Evolutionary conservation across 2,329 filamentous ascomycete genomes (phyloP), one percentile per base, ranked within the genome.

Genomic region (Arachnopeziza araneosa): DNA sequence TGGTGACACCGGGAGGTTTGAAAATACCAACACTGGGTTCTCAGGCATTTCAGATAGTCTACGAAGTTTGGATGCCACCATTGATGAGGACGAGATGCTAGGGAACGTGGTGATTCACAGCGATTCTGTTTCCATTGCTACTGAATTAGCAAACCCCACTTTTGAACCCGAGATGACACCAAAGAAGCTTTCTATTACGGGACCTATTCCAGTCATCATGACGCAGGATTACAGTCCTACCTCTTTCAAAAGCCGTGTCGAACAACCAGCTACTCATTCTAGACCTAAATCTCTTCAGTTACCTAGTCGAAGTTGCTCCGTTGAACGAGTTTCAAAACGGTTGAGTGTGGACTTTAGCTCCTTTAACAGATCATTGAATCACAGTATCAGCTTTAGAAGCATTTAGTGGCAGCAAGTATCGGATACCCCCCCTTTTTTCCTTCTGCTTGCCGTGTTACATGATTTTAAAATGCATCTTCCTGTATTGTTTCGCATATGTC

Each of bases 31-130:
- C 21, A 60, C 55, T 48, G 53, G 44, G 2, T 52, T 55, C 48
- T 60, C 58, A 9, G 59, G 52, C n/a, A 36, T 66, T 14, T 54
- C 53, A n/a, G 52, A 54, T 36, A 59, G 59, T 22, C 24, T 59
- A 1, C 52, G 56, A 19, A 64, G 57, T 32, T 24, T 61, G 14
- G 57, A 63, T 54, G 57, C 62, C 9, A 24, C 57, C 52, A 44
- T 56, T 19, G 60, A 63, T 24, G 58, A 56, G 14, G 26, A 53
- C 19, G 54, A 24, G 5, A 55, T 26, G 50, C 4, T 57, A 23
- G 56, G 57, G 19, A 30, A 55, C 14, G 24, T 50, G 7, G 23
- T 57, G 12, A 36, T 50, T 5, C 22, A 26, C 22, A 59, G 57
- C 24, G 59, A 62, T 6, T 26, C 50, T 23, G 50, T 24, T 10